Conservation (phyloP, 2,329 filamentous ascomycete genomes). For the Ophiostoma montium region DNA sequence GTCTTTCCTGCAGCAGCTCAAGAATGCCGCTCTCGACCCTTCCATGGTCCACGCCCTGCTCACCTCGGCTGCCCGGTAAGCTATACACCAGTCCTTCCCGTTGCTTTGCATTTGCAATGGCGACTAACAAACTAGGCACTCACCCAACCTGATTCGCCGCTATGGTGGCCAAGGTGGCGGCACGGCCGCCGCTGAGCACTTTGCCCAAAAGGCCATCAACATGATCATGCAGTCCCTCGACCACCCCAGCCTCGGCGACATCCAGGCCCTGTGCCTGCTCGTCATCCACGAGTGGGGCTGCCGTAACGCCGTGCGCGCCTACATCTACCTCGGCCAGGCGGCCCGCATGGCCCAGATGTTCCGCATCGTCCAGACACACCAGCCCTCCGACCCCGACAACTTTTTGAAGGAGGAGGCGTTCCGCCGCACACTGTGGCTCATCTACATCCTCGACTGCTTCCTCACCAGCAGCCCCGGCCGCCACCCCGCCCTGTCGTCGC, state of each 20-base stretch:
- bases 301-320: constrained; percentile 46
- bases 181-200: constrained; percentile 42
- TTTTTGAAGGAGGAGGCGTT: constrained; percentile 48
- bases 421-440: constrained; percentile 46
- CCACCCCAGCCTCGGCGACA: constrained; percentile 44
- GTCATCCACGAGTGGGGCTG: constrained; percentile 51
- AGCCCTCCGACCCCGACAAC: constrained; percentile 37
- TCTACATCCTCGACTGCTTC: constrained; percentile 49
- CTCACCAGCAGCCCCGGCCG: constrained; percentile 47
- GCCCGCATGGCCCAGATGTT: constrained; percentile 53
- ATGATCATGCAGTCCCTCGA: constrained; percentile 44
- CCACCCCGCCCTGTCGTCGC: constrained; percentile 38
- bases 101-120: not conserved
- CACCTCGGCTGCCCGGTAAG: constrained; percentile 42
- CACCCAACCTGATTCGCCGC: constrained; percentile 40
- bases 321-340: constrained; percentile 48
- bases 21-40: constrained; percentile 39
- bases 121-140: constrained; percentile 29
- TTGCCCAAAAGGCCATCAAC: constrained; percentile 41
- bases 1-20: constrained; percentile 45
- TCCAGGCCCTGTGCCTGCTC: constrained; percentile 45
- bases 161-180: constrained; percentile 39
- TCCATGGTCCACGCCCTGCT: constrained; percentile 44
- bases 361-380: constrained; percentile 41
- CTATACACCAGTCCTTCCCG: not conserved